Percentiles rank a stretch among this genome's conserved stretches.
phyloP scores from a whole-genome alignment of 108 stramenopile species.

The Seminavis robusta region DNA sequence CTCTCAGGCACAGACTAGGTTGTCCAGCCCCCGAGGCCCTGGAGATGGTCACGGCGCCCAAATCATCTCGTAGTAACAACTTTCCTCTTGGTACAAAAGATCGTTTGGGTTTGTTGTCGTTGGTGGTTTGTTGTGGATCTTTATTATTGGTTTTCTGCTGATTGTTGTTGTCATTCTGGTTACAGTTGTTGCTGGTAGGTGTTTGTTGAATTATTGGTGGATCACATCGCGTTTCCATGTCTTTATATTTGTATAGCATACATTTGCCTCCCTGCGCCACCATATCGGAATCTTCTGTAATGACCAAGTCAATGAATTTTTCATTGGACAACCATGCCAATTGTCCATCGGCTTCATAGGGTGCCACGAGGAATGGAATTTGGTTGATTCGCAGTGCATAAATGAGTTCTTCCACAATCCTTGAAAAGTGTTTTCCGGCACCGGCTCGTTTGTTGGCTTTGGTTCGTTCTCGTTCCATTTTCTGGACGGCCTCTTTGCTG shows the following conservation, averaged over 20 bases:
- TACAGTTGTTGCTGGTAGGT: too few relatives aligned
- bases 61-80: constrained; percentile 35
- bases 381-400: constrained; percentile 27
- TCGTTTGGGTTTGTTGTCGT: background rate
- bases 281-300: constrained; percentile 98
- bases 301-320: constrained; percentile 77
- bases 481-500: constrained; percentile 17
- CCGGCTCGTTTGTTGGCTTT: constrained; percentile 64
- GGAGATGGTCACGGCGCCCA: constrained; percentile 42
- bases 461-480: constrained; percentile 30
- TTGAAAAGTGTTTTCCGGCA: constrained; percentile 32
- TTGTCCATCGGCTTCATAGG: constrained; percentile 98
- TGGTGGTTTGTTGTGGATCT: too few relatives aligned
- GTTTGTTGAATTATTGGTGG: too few relatives aligned
- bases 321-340: constrained; percentile 78
- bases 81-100: background rate
- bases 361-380: constrained; percentile 84
- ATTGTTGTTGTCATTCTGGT: too few relatives aligned
- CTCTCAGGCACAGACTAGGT: constrained; percentile 34
- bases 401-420: constrained; percentile 32
- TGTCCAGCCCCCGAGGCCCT: too few relatives aligned
- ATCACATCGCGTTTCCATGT: background rate
- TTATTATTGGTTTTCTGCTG: too few relatives aligned
- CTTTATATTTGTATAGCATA: constrained; percentile 84
- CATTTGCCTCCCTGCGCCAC: constrained; percentile 72